phyloP scores from a whole-genome alignment of 257 asterid genomes.

The Solanum megistacrolobum region DNA sequence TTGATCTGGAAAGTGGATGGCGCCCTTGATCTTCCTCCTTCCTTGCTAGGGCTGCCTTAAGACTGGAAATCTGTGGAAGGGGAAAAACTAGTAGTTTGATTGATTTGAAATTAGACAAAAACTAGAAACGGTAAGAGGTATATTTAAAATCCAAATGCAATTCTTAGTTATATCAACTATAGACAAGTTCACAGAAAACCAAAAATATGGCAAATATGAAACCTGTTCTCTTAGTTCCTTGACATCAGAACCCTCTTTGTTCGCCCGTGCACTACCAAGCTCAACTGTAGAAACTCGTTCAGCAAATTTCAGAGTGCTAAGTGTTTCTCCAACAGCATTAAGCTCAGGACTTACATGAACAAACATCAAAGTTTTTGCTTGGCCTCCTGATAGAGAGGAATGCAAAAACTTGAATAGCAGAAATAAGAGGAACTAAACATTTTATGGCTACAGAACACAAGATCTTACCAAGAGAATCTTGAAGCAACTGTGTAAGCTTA shows the following conservation, averaged over 20 bases:
- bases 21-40: constrained; percentile 41
- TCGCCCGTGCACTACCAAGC: constrained; percentile 68
- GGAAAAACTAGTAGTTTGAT: neutral
- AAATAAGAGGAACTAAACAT: neutral
- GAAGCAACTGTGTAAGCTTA: constrained; percentile 87
- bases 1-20: constrained; percentile 16
- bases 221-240: constrained; percentile 87
- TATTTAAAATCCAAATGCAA: neutral
- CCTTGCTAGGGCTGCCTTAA: constrained; percentile 60
- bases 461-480: constrained; percentile 71
- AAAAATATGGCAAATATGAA: neutral
- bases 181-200: neutral
- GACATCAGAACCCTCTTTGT: constrained; percentile 63
- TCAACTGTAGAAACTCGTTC: constrained; percentile 82
- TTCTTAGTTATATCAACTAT: neutral
- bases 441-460: neutral
- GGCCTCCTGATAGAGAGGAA: constrained; percentile 47
- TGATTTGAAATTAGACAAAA: neutral
- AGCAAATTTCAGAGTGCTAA: constrained; percentile 84
- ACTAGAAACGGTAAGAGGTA: neutral
- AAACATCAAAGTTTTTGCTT: constrained; percentile 82
- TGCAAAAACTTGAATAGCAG: neutral
- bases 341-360: constrained; percentile 80
- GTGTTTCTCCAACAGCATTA: constrained; percentile 64
- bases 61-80: constrained; percentile 45